These are phyloP conservation scores for Pseudotsuga menziesii DNA, from an alignment of 75 land plant genomes.

Conservation along the genomic window DNA sequence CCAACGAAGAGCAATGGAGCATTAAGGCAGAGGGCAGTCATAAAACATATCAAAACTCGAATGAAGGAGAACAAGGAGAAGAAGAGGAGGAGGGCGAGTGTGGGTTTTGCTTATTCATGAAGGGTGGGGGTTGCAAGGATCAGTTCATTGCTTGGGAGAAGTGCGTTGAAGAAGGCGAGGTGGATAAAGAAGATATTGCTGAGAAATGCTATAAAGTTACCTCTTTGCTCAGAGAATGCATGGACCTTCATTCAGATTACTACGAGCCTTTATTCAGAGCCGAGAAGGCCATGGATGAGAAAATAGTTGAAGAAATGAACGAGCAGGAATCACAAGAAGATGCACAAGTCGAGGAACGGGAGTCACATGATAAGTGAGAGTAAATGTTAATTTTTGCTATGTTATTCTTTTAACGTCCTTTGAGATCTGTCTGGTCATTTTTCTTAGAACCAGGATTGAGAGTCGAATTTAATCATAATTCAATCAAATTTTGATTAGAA, in stretches of 20 bases:
- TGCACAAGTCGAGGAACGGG: no score
- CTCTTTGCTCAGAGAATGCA: constrained; percentile 57
- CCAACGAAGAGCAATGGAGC: background rate
- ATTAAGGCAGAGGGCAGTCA: background rate
- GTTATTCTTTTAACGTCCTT: no score
- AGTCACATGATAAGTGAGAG: no score
- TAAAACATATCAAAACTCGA: background rate
- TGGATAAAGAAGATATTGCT: constrained; percentile 55
- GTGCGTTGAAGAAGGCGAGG: constrained; percentile 77
- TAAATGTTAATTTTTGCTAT: no score
- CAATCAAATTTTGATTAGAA: no score
- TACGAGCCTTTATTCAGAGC: constrained; percentile 72
- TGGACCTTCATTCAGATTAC: constrained; percentile 75
- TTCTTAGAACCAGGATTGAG: no score
- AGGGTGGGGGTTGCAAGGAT: constrained; percentile 81
- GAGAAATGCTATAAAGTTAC: constrained; percentile 71
- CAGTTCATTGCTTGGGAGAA: constrained; percentile 77
- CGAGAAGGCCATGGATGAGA: constrained; percentile 61
- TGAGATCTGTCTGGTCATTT: no score
- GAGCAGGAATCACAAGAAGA: no score
- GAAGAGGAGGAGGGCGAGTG: constrained; percentile 80
- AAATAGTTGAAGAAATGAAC: no score
- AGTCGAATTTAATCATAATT: no score
- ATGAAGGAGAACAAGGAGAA: constrained; percentile 24
- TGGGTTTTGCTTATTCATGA: constrained; percentile 92